Evolutionary conservation across 345 rosid species (phyloP).

Genomic region (Syzygium oleosum): DNA sequence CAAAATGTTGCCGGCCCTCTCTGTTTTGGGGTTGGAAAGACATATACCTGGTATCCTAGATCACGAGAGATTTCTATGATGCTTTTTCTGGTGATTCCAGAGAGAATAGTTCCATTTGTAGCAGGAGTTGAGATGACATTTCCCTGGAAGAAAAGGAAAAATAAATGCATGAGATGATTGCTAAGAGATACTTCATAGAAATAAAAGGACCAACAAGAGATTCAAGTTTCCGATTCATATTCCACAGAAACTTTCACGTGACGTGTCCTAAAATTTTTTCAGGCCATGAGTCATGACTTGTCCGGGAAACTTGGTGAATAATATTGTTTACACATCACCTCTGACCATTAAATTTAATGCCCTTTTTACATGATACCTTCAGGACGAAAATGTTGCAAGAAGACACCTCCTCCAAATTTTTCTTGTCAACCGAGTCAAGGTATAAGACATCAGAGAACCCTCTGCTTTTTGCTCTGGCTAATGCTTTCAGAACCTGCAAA

Average conservation of each 20-base stretch:
- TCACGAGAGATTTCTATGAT: slow-evolving; percentile 63
- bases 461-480: slow-evolving; percentile 52
- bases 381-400: slow-evolving; percentile 73
- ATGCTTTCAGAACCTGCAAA: slow-evolving; percentile 55
- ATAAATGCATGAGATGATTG: not conserved
- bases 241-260: not conserved
- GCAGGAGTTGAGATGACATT: slow-evolving; percentile 66
- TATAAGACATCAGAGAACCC: slow-evolving; percentile 83
- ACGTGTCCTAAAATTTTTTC: not conserved
- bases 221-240: not conserved
- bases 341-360: not conserved
- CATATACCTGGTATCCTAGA: slow-evolving; percentile 52
- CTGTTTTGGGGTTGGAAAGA: not conserved
- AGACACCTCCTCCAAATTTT: slow-evolving; percentile 77
- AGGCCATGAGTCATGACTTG: not conserved
- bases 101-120: slow-evolving; percentile 62
- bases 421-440: slow-evolving; percentile 61
- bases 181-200: not conserved
- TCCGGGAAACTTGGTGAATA: not conserved
- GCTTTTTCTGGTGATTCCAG: slow-evolving; percentile 71
- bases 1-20: not conserved
- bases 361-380: slow-evolving; percentile 30
- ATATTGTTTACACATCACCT: not conserved
- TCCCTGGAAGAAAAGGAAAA: slow-evolving; percentile 22
- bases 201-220: not conserved